These are phyloP conservation scores for Pythium dissotocum DNA, from an alignment of 352 stramenopile species.

Conservation along the genomic window DNA sequence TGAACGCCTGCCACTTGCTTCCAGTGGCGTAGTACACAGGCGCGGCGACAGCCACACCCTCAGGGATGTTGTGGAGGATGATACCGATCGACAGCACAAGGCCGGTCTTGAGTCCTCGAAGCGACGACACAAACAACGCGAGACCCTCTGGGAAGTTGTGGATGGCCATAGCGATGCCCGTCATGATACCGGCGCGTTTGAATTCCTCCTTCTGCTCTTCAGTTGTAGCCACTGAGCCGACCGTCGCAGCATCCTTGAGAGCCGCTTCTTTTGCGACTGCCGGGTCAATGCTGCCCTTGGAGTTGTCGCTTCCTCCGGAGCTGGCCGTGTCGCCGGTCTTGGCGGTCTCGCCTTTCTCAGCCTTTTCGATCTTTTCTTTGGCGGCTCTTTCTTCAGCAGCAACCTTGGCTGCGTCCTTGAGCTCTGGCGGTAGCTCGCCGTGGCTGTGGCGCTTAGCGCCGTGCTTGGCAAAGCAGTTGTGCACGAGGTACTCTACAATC, in stretches of 20 bases:
- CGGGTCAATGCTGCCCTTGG: too few relatives aligned
- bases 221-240: slow-evolving; percentile 14
- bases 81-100: slow-evolving; percentile 94
- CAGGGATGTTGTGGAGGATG: slow-evolving; percentile 96
- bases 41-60: slow-evolving; percentile 93
- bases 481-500: slow-evolving; percentile 66
- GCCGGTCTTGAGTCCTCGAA: slow-evolving; percentile 90
- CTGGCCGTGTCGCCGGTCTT: too few relatives aligned
- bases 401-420: slow-evolving; percentile 22
- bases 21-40: slow-evolving; percentile 97
- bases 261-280: too few relatives aligned
- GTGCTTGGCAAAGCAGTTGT: slow-evolving; percentile 37
- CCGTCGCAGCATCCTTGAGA: too few relatives aligned
- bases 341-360: slow-evolving; percentile 23
- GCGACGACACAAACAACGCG: slow-evolving; percentile 93
- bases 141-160: slow-evolving; percentile 98
- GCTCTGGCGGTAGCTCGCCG: slow-evolving; percentile 24
- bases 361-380: not conserved
- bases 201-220: slow-evolving; percentile 49
- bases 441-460: slow-evolving; percentile 34
- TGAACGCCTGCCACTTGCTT: slow-evolving; percentile 89
- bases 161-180: slow-evolving; percentile 93
- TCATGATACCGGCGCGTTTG: slow-evolving; percentile 88
- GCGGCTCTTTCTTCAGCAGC: not conserved
- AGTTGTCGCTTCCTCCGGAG: too few relatives aligned